Percentiles rank a stretch among this genome's conserved stretches.
phyloP scores from a whole-genome alignment of 2,329 filamentous ascomycete species.

The Golovinomyces cichoracearum region DNA sequence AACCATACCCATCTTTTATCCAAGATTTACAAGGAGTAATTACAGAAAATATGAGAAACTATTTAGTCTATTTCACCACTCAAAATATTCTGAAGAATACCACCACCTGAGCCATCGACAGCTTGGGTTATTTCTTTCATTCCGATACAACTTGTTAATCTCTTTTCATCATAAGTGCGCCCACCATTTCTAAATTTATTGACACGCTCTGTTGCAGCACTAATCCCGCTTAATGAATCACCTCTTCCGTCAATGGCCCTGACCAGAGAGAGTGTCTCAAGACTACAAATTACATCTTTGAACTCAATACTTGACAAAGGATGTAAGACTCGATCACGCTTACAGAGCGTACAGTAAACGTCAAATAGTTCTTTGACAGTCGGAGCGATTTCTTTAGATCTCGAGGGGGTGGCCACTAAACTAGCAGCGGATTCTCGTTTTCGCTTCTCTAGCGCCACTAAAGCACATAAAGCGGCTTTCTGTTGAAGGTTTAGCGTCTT shows the following conservation, averaged over 20 bases:
- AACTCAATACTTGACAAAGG: conserved; percentile 81
- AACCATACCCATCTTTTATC: not conserved
- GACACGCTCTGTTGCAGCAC: conserved; percentile 39
- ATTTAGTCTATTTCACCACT: conserved; percentile 19
- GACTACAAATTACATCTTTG: conserved; percentile 64
- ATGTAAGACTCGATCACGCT: conserved; percentile 64
- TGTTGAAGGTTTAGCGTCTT: conserved; percentile 82
- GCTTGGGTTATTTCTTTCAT: conserved; percentile 52
- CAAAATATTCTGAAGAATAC: conserved; percentile 36
- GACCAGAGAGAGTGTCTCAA: conserved; percentile 69
- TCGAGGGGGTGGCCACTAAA: conserved; percentile 30
- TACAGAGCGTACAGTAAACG: conserved; percentile 61
- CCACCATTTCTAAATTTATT: conserved; percentile 19
- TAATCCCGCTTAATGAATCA: conserved; percentile 34
- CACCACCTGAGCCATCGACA: conserved; percentile 34
- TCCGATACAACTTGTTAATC: conserved; percentile 54
- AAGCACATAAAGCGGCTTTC: conserved; percentile 73
- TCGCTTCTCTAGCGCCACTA: conserved; percentile 64
- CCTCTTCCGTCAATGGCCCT: conserved; percentile 42
- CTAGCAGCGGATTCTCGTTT: conserved; percentile 27
- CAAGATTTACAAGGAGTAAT: not conserved
- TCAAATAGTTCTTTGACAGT: conserved; percentile 66
- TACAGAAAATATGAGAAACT: not conserved
- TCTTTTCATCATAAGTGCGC: conserved; percentile 42
- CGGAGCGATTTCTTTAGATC: conserved; percentile 35